Conservation (phyloP, 148 eudicot species). For the Cornus kousa region DNA sequence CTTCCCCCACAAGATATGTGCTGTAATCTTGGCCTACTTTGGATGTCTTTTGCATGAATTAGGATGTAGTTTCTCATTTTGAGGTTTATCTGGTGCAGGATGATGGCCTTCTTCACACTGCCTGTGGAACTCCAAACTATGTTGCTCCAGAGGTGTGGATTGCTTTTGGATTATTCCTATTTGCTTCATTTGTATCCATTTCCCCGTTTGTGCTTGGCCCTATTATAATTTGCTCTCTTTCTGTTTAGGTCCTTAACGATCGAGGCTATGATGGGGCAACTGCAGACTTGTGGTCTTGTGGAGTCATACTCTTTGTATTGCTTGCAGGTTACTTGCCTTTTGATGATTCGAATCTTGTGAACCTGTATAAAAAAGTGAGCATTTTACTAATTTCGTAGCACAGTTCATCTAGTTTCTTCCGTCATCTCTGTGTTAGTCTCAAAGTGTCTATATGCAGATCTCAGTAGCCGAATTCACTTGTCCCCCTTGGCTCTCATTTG, state of each 20-base stretch:
- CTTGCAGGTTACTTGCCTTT: conserved; percentile 99
- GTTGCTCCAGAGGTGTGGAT: conserved; percentile 90
- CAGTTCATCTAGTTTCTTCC: conserved; percentile 17
- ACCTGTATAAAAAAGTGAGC: conserved; percentile 93
- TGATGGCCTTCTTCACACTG: conserved; percentile 97
- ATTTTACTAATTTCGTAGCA: conserved; percentile 19
- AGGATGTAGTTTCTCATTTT: conserved; percentile 1
- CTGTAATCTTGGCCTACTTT: not conserved
- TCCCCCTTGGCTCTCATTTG: conserved; percentile 92
- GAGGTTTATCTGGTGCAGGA: conserved; percentile 44
- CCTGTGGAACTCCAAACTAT: conserved; percentile 98
- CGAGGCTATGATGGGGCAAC: conserved; percentile 94
- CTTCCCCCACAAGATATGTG: not conserved
- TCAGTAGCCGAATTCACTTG: conserved; percentile 86
- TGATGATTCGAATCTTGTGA: conserved; percentile 91
- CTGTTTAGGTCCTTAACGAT: conserved; percentile 76
- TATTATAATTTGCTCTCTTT: conserved; percentile 6
- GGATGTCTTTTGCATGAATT: not conserved
- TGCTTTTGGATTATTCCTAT: conserved; percentile 1
- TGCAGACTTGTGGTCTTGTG: conserved; percentile 99
- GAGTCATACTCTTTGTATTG: conserved; percentile 92
- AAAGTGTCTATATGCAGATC: conserved; percentile 50
- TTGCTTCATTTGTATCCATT: conserved; percentile 2
- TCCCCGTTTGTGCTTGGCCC: not conserved
- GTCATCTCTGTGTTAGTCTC: conserved; percentile 10